Base-by-base conservation (phyloP, 176 grass and related monocot genomes). In the Oryza punctata region DNA sequence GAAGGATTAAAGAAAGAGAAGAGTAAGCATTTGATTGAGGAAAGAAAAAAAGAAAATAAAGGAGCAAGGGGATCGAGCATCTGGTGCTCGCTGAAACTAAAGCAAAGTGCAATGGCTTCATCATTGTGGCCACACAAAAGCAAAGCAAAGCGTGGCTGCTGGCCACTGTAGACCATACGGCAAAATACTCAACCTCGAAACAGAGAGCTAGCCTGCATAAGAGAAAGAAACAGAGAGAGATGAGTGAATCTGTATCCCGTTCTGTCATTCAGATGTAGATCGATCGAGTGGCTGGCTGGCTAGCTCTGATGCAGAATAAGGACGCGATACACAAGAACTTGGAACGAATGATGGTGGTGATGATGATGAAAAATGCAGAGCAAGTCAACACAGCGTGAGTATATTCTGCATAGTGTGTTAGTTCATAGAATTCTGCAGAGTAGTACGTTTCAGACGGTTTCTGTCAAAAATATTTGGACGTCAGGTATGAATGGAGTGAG, bases 111-210 rank as follows among this genome's bases (percentile, higher is more conserved):
- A 46, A 75, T 18, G 61, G 75, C 10, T 69, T 38, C 84, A 87
- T 90, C 75, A 90, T 90, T 87, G 80, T 84, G 89, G 84, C 45
- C 84, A 83, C 80, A 69, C 69, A 70, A 90, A 90, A 87, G 89
- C 84, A 49, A 64, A 41, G 65, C 89, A 87, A 86, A 87, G 89
- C 84, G 43, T 87, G 88, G 76, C 70, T 18, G 12, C 33, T 50
- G 33, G 23, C 2, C 16, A 44, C 79, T 79, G 84, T 79, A 57
- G 75, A 57, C 28, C 37, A 64, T 52, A 69, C 27, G 81, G 46
- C 81, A 69, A 83, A 69, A 83, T 41, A 69, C 33, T 10, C 78
- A 9, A 47, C 40, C 33, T 43, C 0, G 0, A 10, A 72, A 25
- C 50, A 69, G 65, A 75, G 65, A 24, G 73, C 37, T 38, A 38